These are phyloP conservation scores for Yarrowia keelungensis DNA, from an alignment of 805 yeast species.

Conservation along the genomic window DNA sequence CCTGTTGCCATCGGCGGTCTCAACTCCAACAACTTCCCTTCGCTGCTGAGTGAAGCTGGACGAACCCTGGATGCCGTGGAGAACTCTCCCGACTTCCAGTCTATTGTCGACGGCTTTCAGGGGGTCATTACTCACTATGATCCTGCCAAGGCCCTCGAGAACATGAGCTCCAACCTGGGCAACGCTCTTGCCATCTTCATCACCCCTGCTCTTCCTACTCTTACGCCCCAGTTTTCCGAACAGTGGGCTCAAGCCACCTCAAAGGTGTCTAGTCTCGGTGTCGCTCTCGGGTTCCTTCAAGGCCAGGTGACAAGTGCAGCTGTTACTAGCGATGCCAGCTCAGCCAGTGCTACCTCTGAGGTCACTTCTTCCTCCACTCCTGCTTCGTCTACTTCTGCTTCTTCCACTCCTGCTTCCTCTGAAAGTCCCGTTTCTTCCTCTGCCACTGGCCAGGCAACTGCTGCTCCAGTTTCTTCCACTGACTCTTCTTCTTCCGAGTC, in stretches of 20 bases:
- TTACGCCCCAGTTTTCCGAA: background rate
- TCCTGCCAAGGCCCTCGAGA: background rate
- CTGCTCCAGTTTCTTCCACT: background rate
- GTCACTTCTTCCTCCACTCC: background rate
- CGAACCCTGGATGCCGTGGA: background rate
- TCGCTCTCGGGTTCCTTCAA: background rate
- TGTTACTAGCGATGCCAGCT: too few relatives aligned
- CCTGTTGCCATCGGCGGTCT: background rate
- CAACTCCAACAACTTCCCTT: constrained; percentile 4
- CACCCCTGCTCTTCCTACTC: background rate
- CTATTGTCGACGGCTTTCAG: background rate
- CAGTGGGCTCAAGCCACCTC: background rate
- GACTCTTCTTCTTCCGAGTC: background rate
- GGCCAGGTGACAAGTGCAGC: background rate
- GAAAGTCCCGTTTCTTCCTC: background rate
- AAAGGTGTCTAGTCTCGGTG: background rate
- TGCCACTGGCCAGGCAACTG: too few relatives aligned
- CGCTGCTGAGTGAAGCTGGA: background rate
- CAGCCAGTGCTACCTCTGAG: background rate
- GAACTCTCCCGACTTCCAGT: constrained; percentile 8
- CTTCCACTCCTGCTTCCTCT: background rate
- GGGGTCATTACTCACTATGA: background rate
- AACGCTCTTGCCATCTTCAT: background rate
- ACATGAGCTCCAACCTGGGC: background rate
- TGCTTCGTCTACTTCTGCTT: background rate